Percentiles rank a stretch among this genome's conserved stretches.
These are phyloP conservation scores for Syncephalastrum racemosum DNA, from an alignment of 371 early-diverging fungal genomes.

Conservation along the genomic window DNA sequence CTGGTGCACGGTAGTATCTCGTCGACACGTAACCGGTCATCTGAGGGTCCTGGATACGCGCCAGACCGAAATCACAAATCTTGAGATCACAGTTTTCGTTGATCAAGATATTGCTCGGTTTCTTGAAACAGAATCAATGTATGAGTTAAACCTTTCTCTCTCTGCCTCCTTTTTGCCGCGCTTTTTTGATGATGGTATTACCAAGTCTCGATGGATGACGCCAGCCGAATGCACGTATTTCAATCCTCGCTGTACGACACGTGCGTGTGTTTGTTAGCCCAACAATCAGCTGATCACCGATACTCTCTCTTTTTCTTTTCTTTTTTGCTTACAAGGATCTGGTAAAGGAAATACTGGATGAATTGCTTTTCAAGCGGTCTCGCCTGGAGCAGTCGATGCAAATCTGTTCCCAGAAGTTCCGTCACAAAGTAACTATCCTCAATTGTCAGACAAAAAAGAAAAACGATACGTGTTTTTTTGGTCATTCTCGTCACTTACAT, in stretches of 20 bases:
- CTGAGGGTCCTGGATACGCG: constrained; percentile 89
- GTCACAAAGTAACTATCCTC: constrained; percentile 86
- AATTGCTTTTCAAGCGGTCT: constrained; percentile 91
- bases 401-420: constrained; percentile 91
- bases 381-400: constrained; percentile 86
- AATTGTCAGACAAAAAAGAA: neutral
- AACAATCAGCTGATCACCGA: too few relatives aligned
- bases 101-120: constrained; percentile 94
- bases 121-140: constrained; percentile 41
- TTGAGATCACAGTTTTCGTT: constrained; percentile 96
- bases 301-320: neutral
- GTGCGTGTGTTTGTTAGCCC: too few relatives aligned
- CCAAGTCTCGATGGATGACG: constrained; percentile 93
- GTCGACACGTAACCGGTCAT: constrained; percentile 98
- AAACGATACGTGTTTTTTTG: constrained; percentile 2
- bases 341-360: constrained; percentile 95
- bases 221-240: constrained; percentile 95
- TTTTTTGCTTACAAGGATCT: constrained; percentile 69
- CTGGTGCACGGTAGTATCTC: constrained; percentile 98
- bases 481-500: constrained; percentile 56
- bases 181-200: constrained; percentile 22
- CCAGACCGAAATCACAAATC: constrained; percentile 97
- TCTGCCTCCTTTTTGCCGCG: too few relatives aligned
- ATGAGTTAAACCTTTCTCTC: too few relatives aligned
- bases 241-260: constrained; percentile 64